These are phyloP conservation scores for Lasiodiplodia hormozganensis DNA, from an alignment of 2,329 filamentous ascomycete species.

Conservation along the genomic window DNA sequence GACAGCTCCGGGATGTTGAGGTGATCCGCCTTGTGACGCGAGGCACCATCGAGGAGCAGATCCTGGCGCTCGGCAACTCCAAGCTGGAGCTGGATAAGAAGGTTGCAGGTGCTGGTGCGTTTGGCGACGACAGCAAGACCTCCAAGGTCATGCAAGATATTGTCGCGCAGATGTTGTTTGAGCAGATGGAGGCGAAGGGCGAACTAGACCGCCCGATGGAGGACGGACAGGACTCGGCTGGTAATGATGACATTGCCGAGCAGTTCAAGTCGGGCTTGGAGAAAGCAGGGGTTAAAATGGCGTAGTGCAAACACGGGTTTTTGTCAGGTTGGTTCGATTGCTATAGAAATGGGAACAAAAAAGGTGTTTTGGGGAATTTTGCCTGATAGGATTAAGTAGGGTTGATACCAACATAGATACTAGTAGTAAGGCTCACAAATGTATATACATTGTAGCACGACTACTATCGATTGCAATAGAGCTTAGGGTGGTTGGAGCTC, in stretches of 20 bases:
- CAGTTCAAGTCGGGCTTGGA: conserved; percentile 50
- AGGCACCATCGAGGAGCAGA: conserved; percentile 89
- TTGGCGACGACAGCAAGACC: conserved; percentile 44
- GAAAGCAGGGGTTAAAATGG: conserved; percentile 49
- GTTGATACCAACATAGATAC: no score
- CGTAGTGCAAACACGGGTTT: conserved; percentile 8
- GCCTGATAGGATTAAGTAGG: no score
- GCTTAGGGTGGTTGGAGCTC: no score
- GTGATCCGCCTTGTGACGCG: conserved; percentile 83
- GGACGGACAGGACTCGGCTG: conserved; percentile 46
- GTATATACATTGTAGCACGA: no score
- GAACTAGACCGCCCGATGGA: conserved; percentile 13
- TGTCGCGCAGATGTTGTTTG: conserved; percentile 49
- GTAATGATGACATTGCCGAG: conserved; percentile 33
- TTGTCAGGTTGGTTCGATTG: background rate
- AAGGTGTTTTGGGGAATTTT: no score
- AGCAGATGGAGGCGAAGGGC: conserved; percentile 30
- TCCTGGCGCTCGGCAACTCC: conserved; percentile 87
- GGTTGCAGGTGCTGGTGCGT: conserved; percentile 59
- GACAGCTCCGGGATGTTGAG: conserved; percentile 89
- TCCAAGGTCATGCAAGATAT: conserved; percentile 46
- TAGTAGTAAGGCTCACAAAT: no score
- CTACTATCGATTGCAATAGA: no score
- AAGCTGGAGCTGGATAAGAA: conserved; percentile 88
- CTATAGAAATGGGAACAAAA: background rate